Conservation (phyloP, 257 asterid species). For the Solanum dulcamara region DNA sequence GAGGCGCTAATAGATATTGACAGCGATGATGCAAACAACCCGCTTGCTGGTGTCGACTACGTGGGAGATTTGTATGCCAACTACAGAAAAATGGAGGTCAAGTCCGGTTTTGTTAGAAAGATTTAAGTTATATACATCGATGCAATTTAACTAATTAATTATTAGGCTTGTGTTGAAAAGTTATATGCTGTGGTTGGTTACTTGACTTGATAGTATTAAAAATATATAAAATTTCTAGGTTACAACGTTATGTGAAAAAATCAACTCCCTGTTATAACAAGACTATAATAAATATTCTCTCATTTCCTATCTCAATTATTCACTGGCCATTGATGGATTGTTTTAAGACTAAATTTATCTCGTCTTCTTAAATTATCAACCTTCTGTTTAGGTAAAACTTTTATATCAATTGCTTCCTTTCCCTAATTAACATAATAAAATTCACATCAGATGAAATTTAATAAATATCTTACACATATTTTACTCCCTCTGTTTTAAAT, state of each 20-base stretch:
- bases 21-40: slow-evolving; percentile 46
- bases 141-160: background rate
- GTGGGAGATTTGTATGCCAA: slow-evolving; percentile 58
- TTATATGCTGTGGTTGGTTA: background rate
- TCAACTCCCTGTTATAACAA: background rate
- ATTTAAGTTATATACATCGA: background rate
- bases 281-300: background rate
- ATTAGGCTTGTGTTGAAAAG: background rate
- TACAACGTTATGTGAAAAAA: background rate
- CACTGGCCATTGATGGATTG: background rate
- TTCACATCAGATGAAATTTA: background rate
- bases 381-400: background rate
- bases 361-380: background rate
- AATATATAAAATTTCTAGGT: background rate
- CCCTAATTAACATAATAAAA: background rate
- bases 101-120: background rate
- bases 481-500: no score
- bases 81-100: slow-evolving; percentile 74
- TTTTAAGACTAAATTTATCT: background rate
- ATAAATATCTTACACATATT: background rate
- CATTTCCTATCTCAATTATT: background rate
- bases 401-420: background rate
- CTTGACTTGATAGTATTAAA: background rate
- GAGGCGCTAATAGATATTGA: slow-evolving; percentile 62
- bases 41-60: slow-evolving; percentile 63